Conservation (phyloP, 192 early-diverging fungal species). For the Podila horticola region DNA sequence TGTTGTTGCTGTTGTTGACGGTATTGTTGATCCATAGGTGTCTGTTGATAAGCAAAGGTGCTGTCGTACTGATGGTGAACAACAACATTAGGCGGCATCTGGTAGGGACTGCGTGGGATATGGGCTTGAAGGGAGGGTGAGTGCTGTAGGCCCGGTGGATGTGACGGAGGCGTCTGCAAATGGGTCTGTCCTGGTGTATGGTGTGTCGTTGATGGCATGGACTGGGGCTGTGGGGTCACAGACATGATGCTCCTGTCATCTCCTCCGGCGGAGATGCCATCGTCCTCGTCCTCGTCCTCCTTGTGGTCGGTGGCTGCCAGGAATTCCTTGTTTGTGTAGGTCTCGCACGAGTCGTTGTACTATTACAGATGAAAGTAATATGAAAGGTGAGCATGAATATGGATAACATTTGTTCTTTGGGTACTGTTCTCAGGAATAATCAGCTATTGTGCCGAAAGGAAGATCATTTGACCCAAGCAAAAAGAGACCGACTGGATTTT, state of each 20-base stretch:
- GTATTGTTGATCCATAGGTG: conserved; percentile 30
- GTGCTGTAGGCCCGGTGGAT: conserved; percentile 24
- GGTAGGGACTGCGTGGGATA: conserved; percentile 40
- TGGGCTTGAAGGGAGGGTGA: conserved; percentile 21
- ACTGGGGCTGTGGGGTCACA: conserved; percentile 43
- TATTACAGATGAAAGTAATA: neutral
- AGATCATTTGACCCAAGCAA: too few relatives aligned
- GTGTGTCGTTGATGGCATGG: conserved; percentile 21
- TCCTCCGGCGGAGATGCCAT: conserved; percentile 34
- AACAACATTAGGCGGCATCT: conserved; percentile 40
- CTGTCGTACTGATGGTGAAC: conserved; percentile 37
- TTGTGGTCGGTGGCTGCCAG: conserved; percentile 27
- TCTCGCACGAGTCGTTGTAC: conserved; percentile 53
- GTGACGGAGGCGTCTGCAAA: conserved; percentile 45
- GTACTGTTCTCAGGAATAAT: too few relatives aligned
- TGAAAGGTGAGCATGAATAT: neutral
- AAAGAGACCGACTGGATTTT: too few relatives aligned
- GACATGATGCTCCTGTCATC: conserved; percentile 49
- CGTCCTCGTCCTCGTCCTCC: conserved; percentile 46
- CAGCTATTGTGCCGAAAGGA: too few relatives aligned
- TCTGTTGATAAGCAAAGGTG: conserved; percentile 38
- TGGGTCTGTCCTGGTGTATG: conserved; percentile 42
- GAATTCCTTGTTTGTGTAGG: conserved; percentile 50
- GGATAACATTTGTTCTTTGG: neutral
- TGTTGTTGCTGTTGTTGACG: conserved; percentile 42